Percentiles rank a stretch among this genome's conserved stretches.
Evolutionary conservation across 108 stramenopile species (phyloP).

Genomic region (Cyclotella kingstonii): DNA sequence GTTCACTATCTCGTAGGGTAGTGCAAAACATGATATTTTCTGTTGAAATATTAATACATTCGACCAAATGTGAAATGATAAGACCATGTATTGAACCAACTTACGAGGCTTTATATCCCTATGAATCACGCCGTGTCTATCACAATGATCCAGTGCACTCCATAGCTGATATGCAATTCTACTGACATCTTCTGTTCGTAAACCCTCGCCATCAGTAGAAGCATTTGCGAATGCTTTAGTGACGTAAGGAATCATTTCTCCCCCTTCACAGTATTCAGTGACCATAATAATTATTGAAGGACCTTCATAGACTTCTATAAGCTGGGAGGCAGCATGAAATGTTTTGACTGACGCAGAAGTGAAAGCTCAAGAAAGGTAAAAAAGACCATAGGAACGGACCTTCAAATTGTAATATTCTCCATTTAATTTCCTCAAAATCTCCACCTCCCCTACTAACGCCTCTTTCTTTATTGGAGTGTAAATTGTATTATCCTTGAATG

Average conservation of each 20-base stretch:
- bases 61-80: slow-evolving; percentile 33
- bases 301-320: slow-evolving; percentile 69
- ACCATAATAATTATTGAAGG: slow-evolving; percentile 57
- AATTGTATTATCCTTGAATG: slow-evolving; percentile 77
- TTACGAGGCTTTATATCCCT: slow-evolving; percentile 62
- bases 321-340: slow-evolving; percentile 16
- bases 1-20: slow-evolving; percentile 44
- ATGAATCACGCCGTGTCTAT: slow-evolving; percentile 60
- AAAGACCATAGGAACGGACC: neutral
- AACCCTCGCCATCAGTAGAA: slow-evolving; percentile 47
- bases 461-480: slow-evolving; percentile 76
- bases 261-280: slow-evolving; percentile 76
- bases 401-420: slow-evolving; percentile 45
- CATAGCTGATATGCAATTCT: slow-evolving; percentile 76
- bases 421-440: slow-evolving; percentile 63
- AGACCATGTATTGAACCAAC: neutral
- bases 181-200: slow-evolving; percentile 82
- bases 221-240: slow-evolving; percentile 15
- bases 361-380: neutral
- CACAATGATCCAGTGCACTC: slow-evolving; percentile 75
- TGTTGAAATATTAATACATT: neutral
- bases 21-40: slow-evolving; percentile 71
- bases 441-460: slow-evolving; percentile 56
- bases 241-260: slow-evolving; percentile 84
- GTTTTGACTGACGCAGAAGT: neutral